These are phyloP conservation scores for Ogataea corticis DNA, from an alignment of 805 yeast genomes.

Conservation along the genomic window DNA sequence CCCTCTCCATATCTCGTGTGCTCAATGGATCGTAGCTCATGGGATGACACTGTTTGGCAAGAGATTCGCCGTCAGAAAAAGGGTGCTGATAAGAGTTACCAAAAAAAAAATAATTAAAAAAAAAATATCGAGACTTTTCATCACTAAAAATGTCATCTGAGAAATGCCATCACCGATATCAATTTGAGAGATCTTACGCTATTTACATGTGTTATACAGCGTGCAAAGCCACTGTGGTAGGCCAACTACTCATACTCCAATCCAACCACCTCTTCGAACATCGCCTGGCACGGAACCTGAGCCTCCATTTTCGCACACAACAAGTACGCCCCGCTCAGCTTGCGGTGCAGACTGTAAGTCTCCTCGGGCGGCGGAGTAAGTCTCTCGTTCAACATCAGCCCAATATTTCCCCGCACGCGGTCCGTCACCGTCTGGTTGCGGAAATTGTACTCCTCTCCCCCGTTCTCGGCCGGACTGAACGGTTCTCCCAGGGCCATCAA, in stretches of 20 bases:
- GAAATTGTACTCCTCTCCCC: constrained; percentile 66
- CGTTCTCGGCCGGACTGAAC: constrained; percentile 55
- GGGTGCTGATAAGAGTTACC: too few relatives aligned
- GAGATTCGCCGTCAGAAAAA: too few relatives aligned
- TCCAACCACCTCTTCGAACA: constrained; percentile 78
- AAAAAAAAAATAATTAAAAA: too few relatives aligned
- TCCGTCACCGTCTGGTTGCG: constrained; percentile 88
- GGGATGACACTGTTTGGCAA: too few relatives aligned
- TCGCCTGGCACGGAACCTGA: constrained; percentile 71
- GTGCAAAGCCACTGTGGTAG: too few relatives aligned
- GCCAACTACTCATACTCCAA: constrained; percentile 33
- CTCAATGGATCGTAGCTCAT: too few relatives aligned
- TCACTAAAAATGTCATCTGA: too few relatives aligned
- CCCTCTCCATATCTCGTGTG: too few relatives aligned
- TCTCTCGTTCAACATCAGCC: constrained; percentile 87
- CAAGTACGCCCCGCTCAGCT: constrained; percentile 90
- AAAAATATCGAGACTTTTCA: too few relatives aligned
- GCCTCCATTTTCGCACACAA: constrained; percentile 87
- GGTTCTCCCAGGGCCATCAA: constrained; percentile 93
- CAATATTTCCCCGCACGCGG: constrained; percentile 83
- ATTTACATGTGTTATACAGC: background rate
- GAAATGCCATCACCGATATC: too few relatives aligned
- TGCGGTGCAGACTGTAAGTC: constrained; percentile 94
- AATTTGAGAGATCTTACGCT: background rate
- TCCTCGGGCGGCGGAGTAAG: constrained; percentile 98